Evolutionary conservation across 192 early-diverging fungal species (phyloP).

Genomic region (Dissophora globulifera): DNA sequence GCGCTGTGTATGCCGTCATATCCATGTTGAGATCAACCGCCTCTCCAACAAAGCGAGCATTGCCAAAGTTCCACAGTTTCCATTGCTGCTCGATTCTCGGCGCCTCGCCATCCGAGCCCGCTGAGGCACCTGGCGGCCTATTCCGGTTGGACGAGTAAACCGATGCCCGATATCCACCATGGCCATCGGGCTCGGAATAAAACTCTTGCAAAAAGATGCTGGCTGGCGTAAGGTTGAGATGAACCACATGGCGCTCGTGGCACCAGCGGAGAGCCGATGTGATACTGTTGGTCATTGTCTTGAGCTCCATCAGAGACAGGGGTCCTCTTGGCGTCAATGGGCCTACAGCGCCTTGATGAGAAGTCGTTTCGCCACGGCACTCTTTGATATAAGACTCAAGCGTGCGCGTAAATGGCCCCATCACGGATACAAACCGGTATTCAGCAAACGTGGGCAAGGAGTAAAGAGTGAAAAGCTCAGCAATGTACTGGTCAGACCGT

Average conservation of each 20-base stretch:
- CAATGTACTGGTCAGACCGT: conserved; percentile 29
- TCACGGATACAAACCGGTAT: conserved; percentile 48
- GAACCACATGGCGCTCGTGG: conserved; percentile 46
- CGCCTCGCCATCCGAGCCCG: conserved; percentile 6
- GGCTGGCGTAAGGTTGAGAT: conserved; percentile 29
- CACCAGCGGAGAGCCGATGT: conserved; percentile 44
- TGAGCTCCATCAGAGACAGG: conserved; percentile 27
- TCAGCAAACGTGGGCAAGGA: conserved; percentile 26
- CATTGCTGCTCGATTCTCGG: conserved; percentile 30
- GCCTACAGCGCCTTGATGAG: neutral
- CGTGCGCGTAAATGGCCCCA: conserved; percentile 40
- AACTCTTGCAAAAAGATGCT: conserved; percentile 42
- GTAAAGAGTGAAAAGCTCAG: conserved; percentile 35
- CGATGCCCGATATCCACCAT: conserved; percentile 36
- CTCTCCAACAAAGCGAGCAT: conserved; percentile 37
- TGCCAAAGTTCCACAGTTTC: conserved; percentile 51
- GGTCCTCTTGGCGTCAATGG: neutral
- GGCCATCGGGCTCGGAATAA: conserved; percentile 46
- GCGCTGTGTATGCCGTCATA: conserved; percentile 25
- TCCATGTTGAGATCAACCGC: conserved; percentile 37
- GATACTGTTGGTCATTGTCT: conserved; percentile 33
- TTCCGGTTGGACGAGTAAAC: conserved; percentile 22
- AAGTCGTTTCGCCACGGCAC: conserved; percentile 3
- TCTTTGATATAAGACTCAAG: conserved; percentile 41
- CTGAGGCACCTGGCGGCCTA: neutral